Percentiles rank a stretch among this genome's conserved stretches.
Conservation (phyloP, 2,329 filamentous ascomycete genomes). For the Penicillium olsonii region DNA sequence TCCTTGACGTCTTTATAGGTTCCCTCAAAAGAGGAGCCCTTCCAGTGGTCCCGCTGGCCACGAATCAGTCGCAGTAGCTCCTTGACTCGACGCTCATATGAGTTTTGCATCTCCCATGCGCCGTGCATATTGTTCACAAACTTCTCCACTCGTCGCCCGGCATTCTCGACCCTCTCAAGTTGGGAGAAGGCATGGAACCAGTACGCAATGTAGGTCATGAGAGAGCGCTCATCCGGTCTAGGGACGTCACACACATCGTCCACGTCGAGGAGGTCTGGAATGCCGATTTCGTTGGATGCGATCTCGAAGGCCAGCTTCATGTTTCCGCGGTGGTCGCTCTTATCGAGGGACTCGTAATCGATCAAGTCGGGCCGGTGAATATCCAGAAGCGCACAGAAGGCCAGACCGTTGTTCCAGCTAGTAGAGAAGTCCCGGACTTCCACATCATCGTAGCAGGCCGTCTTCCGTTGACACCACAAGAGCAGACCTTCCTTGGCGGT, state of each 20-base stretch:
- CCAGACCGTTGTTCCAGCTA: constrained; percentile 97
- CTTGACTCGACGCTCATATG: constrained; percentile 87
- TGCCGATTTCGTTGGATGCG: constrained; percentile 92
- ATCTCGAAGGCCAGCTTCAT: constrained; percentile 99
- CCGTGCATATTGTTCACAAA: constrained; percentile 99
- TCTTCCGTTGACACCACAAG: constrained; percentile 97
- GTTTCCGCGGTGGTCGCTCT: constrained; percentile 89
- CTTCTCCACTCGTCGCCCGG: constrained; percentile 92
- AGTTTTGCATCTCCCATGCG: constrained; percentile 99
- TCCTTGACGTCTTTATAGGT: constrained; percentile 91
- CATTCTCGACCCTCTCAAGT: constrained; percentile 98
- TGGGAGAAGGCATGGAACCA: constrained; percentile 99
- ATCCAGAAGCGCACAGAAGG: constrained; percentile 93
- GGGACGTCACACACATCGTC: constrained; percentile 97
- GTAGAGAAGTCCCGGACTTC: constrained; percentile 91
- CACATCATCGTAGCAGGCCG: constrained; percentile 96
- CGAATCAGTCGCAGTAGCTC: constrained; percentile 75
- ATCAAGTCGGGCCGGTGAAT: constrained; percentile 97
- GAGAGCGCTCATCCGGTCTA: constrained; percentile 90
- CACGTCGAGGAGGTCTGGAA: constrained; percentile 91
- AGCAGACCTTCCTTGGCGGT: constrained; percentile 94
- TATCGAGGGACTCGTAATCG: constrained; percentile 93
- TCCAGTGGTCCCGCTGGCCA: constrained; percentile 74
- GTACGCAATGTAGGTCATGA: constrained; percentile 99
- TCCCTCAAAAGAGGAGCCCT: constrained; percentile 78